These are phyloP conservation scores for Aspergillus neotritici DNA, from an alignment of 2,329 filamentous ascomycete species.

Conservation along the genomic window DNA sequence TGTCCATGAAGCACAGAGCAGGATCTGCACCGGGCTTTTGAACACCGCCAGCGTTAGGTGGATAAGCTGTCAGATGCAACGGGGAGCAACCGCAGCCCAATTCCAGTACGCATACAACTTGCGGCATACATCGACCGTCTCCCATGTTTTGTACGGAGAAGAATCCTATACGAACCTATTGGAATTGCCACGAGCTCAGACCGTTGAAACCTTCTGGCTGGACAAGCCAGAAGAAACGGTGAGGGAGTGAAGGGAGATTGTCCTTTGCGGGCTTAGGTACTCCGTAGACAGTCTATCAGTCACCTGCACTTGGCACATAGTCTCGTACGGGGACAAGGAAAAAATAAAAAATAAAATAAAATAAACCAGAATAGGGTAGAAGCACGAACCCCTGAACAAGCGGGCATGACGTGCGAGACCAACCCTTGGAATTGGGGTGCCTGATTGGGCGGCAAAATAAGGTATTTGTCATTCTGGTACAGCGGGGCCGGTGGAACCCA, in stretches of 20 bases:
- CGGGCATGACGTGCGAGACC: constrained; percentile 13
- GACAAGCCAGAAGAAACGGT: constrained; percentile 5
- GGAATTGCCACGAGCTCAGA: constrained; percentile 9
- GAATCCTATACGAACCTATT: background rate
- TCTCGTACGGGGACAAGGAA: too few relatives aligned
- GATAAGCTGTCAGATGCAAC: too few relatives aligned
- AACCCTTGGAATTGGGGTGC: constrained; percentile 4
- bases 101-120: too few relatives aligned
- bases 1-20: too few relatives aligned
- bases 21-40: too few relatives aligned
- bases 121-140: too few relatives aligned
- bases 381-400: constrained; percentile 16
- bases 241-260: background rate
- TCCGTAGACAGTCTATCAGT: background rate
- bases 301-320: too few relatives aligned
- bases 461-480: constrained; percentile 22
- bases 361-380: constrained; percentile 8
- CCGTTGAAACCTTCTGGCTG: constrained; percentile 6
- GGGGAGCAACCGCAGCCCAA: too few relatives aligned
- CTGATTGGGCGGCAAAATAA: constrained; percentile 18
- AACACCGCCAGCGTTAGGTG: too few relatives aligned
- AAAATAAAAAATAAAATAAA: background rate
- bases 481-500: background rate
- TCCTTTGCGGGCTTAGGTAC: background rate
- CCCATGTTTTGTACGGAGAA: too few relatives aligned